Percentiles rank a stretch among this genome's conserved stretches.
Conservation (phyloP, 2,329 filamentous ascomycete species). For the Sporothrix mexicana region DNA sequence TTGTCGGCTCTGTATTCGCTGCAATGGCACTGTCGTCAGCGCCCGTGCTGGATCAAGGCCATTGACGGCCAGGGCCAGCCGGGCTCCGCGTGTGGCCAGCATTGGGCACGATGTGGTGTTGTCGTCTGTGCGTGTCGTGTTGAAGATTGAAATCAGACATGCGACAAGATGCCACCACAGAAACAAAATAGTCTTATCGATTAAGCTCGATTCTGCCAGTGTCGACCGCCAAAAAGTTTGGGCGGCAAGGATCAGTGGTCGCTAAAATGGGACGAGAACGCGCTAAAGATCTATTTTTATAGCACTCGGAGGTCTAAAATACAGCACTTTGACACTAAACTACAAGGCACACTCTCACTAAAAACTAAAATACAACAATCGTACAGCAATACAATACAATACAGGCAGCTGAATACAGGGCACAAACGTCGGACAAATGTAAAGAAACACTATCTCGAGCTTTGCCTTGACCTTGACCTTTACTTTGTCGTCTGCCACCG, state of each 20-base stretch:
- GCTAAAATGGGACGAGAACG: neutral
- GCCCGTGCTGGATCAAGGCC: neutral
- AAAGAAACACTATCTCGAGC: neutral
- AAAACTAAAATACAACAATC: neutral
- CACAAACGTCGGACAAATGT: neutral
- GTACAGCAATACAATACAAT: neutral
- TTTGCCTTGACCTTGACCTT: neutral
- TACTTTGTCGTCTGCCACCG: neutral
- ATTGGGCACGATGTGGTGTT: slow-evolving; percentile 25
- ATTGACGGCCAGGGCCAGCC: neutral
- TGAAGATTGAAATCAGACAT: neutral
- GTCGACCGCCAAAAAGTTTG: slow-evolving; percentile 21
- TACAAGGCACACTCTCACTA: neutral
- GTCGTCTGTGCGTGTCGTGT: neutral
- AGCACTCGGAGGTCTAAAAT: neutral
- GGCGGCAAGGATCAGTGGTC: too few relatives aligned
- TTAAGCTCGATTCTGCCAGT: slow-evolving; percentile 22
- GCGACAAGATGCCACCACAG: neutral
- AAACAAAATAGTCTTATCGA: slow-evolving; percentile 2
- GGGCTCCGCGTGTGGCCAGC: slow-evolving; percentile 20
- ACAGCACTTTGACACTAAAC: neutral
- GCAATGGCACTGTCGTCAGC: neutral
- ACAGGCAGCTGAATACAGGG: slow-evolving; percentile 13
- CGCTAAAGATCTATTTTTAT: neutral
- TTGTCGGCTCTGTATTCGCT: too few relatives aligned